Evolutionary conservation across 2,329 filamentous ascomycete genomes (phyloP).

Genomic region (Aspergillus glaucus): DNA sequence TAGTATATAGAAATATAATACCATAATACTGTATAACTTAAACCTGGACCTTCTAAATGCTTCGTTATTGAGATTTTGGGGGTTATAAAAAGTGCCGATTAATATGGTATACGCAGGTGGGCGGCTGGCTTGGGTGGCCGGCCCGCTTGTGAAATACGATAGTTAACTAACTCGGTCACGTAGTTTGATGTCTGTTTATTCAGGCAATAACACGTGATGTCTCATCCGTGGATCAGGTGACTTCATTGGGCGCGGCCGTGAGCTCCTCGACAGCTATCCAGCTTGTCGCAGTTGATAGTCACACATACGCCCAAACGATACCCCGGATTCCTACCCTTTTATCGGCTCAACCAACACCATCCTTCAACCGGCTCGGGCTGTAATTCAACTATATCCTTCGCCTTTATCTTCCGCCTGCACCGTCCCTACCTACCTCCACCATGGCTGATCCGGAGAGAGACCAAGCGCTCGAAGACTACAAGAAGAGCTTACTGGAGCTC

Average conservation of each 20-base stretch:
- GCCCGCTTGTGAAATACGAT: too few relatives aligned
- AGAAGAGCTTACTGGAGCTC: slow-evolving; percentile 80
- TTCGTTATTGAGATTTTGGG: too few relatives aligned
- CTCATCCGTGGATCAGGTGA: slow-evolving; percentile 9
- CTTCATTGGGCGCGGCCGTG: slow-evolving; percentile 6
- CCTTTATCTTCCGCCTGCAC: background rate
- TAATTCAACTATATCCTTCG: background rate
- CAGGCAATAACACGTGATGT: background rate
- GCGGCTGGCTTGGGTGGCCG: too few relatives aligned
- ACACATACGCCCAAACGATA: slow-evolving; percentile 10
- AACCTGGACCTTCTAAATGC: too few relatives aligned
- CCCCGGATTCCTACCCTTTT: background rate
- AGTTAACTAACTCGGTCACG: too few relatives aligned
- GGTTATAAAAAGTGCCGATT: too few relatives aligned
- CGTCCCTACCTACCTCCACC: slow-evolving; percentile 12
- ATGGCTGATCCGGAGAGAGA: slow-evolving; percentile 52
- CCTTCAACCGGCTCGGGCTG: background rate
- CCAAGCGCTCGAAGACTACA: slow-evolving; percentile 70
- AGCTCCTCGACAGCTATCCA: slow-evolving; percentile 26
- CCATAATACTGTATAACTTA: too few relatives aligned
- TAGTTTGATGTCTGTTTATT: too few relatives aligned
- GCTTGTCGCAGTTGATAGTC: slow-evolving; percentile 10
- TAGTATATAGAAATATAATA: too few relatives aligned
- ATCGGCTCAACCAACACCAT: background rate
- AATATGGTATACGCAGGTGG: too few relatives aligned